Evolutionary conservation across 2,329 filamentous ascomycete genomes (phyloP), one percentile per base, ranked within the genome.

Genomic region (Calonectria pteridis): DNA sequence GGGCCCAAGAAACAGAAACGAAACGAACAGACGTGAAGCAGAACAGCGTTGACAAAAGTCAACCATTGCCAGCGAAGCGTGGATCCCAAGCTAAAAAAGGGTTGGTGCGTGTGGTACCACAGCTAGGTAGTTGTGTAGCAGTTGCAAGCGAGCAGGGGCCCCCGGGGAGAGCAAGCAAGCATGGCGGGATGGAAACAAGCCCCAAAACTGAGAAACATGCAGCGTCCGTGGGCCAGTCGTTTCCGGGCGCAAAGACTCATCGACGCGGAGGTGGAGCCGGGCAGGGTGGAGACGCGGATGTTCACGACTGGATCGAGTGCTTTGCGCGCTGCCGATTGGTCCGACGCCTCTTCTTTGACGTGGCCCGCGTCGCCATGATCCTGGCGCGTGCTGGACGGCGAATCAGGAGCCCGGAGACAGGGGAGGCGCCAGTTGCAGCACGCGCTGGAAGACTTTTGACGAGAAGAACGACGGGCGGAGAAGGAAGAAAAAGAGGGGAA

Each of bases 301-400:
- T 65, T 59, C 66, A 50, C 31, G 28, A 71, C 18, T 58, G 33
- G 50, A 13, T 35, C 35, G n/a, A 49, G 43, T 40, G 40, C 7
- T 9, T 58, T 55, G 55, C 68, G 46, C 68, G 68, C 31, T 50
- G 72, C 63, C 68, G 68, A 74, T 74, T 74, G 72, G 72, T 23
- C 68, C 13, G 40, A 65, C 63, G 53, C 71, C 50, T 63, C 37
- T 53, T 35, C 23, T 59, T 73, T 55, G 71, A 73, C 69, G 69
- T 69, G 69, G 72, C 64, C 40, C 46, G 63, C 64, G 69, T 67
- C 43, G 53, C 40, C 37, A 74, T 76, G 55, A 43, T 53, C 69
- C 76, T 73, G 72, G 78, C 78, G 78, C 78, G 78, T 80, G 75
- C 58, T 69, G 58, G 9, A 26, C 29, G 69, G 55, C 78, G 77